These are phyloP conservation scores for Solanum appendiculatum DNA, from an alignment of 257 asterid genomes.

Conservation along the genomic window DNA sequence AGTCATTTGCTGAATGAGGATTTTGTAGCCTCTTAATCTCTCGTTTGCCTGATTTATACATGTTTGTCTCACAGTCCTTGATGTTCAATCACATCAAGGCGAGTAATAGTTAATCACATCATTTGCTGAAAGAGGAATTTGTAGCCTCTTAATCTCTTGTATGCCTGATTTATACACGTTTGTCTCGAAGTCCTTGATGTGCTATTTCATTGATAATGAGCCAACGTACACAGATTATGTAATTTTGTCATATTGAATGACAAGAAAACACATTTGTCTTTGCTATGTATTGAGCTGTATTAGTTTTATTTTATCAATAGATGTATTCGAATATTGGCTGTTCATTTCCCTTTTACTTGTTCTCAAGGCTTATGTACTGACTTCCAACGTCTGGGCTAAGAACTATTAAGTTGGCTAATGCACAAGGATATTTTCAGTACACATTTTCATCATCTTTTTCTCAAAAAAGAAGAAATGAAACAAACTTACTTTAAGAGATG, in stretches of 20 bases:
- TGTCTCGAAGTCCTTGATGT: neutral
- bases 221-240: neutral
- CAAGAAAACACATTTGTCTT: neutral
- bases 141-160: neutral
- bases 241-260: neutral
- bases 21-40: neutral
- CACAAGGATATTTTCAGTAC: no score
- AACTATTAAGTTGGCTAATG: no score
- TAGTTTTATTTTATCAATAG: neutral
- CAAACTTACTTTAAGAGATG: no score
- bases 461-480: no score
- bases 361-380: neutral
- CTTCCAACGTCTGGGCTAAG: neutral
- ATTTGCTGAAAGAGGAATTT: no score
- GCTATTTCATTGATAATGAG: neutral
- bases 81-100: no score
- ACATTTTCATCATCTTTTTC: no score
- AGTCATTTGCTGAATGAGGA: neutral
- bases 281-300: neutral
- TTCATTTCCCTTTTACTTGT: neutral
- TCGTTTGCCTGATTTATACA: neutral
- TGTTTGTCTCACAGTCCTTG: no score
- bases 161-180: neutral
- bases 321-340: neutral
- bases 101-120: neutral